Evolutionary conservation across 805 yeast species (phyloP).

Genomic region (Novakomyces olei): DNA sequence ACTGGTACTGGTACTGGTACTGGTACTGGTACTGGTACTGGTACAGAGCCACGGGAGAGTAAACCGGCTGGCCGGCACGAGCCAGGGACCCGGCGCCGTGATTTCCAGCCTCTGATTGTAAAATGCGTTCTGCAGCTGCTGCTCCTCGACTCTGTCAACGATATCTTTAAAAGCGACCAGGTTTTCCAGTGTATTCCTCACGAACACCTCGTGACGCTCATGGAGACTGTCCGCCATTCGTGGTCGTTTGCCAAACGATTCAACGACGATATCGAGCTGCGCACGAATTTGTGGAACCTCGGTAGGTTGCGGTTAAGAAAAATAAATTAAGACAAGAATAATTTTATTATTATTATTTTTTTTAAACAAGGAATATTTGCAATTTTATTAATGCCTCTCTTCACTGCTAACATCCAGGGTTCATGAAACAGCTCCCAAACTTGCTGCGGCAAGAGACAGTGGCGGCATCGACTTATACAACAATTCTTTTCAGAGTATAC

Average conservation of each 20-base stretch:
- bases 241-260: slow-evolving; percentile 69
- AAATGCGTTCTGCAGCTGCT: slow-evolving; percentile 78
- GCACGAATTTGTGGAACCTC: slow-evolving; percentile 77
- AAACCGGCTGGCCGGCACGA: too few relatives aligned
- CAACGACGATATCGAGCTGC: slow-evolving; percentile 67
- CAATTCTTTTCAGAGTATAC: slow-evolving; percentile 58
- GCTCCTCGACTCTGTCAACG: slow-evolving; percentile 70
- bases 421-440: slow-evolving; percentile 81
- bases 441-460: slow-evolving; percentile 77
- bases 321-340: too few relatives aligned
- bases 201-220: slow-evolving; percentile 34
- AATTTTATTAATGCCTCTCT: too few relatives aligned
- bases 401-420: too few relatives aligned
- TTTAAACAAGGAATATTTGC: too few relatives aligned
- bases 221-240: slow-evolving; percentile 39
- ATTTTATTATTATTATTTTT: too few relatives aligned
- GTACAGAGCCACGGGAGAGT: too few relatives aligned
- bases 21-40: too few relatives aligned
- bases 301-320: too few relatives aligned
- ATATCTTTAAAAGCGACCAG: slow-evolving; percentile 35
- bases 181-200: slow-evolving; percentile 55
- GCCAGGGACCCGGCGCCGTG: too few relatives aligned
- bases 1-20: too few relatives aligned
- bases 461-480: slow-evolving; percentile 68
- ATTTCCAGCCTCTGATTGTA: slow-evolving; percentile 54